Conservation (phyloP, 331 rosid species). For the Phaseolus coccineus region DNA sequence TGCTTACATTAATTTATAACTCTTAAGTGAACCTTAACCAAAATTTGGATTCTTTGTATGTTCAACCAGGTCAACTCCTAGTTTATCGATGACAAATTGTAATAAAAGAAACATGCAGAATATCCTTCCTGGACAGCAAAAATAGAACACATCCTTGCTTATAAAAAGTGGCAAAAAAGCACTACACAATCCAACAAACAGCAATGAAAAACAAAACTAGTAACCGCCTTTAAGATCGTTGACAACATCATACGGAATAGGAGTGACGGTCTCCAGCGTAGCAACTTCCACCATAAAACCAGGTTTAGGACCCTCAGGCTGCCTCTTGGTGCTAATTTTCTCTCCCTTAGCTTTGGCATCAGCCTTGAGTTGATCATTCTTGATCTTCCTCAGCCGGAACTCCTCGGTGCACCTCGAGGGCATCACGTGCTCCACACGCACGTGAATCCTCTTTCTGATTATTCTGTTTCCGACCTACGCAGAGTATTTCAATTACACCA, state of each 20-base stretch:
- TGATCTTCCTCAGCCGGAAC: conserved; percentile 65
- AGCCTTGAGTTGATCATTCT: conserved; percentile 76
- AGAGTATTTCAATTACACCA: background rate
- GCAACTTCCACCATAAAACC: conserved; percentile 96
- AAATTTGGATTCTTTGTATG: no score
- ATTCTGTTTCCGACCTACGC: conserved; percentile 64
- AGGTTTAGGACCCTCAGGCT: conserved; percentile 81
- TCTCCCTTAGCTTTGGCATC: conserved; percentile 77
- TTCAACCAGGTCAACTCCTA: no score
- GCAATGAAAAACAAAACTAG: conserved; percentile 40
- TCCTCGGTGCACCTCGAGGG: conserved; percentile 86
- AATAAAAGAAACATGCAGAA: no score
- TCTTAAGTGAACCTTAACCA: no score
- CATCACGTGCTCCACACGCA: conserved; percentile 84
- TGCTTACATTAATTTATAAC: no score
- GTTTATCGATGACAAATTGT: no score
- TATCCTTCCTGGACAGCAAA: no score
- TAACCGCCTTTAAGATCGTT: conserved; percentile 89
- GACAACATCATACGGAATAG: conserved; percentile 90
- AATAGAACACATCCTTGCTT: no score
- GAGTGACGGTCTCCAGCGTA: conserved; percentile 81
- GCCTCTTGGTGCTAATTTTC: conserved; percentile 82
- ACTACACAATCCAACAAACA: background rate
- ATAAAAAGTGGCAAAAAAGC: no score
- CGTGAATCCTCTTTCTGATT: conserved; percentile 82